These are phyloP conservation scores for Vanilla planifolia DNA, from an alignment of 106 monocot genomes.

Conservation along the genomic window DNA sequence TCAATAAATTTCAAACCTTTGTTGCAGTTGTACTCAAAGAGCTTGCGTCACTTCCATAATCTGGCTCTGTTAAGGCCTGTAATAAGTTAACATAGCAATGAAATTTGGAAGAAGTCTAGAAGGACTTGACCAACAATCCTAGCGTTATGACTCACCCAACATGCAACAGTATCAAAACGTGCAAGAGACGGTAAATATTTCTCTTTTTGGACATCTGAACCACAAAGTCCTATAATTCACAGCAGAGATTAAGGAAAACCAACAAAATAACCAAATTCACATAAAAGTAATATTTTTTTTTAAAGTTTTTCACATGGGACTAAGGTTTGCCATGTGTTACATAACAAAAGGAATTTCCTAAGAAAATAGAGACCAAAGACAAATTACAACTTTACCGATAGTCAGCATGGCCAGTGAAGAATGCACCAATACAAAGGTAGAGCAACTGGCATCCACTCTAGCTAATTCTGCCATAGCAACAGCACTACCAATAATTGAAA, in stretches of 20 bases:
- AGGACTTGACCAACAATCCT: not conserved
- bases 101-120: not conserved
- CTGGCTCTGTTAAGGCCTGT: slow-evolving; percentile 93
- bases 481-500: slow-evolving; percentile 74
- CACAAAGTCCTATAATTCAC: slow-evolving; percentile 57
- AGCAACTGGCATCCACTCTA: slow-evolving; percentile 94
- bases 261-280: no score
- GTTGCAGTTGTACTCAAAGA: slow-evolving; percentile 77
- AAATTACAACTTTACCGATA: slow-evolving; percentile 46
- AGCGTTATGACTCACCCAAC: slow-evolving; percentile 51
- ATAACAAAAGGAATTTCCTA: no score
- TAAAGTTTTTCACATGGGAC: no score
- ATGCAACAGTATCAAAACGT: slow-evolving; percentile 49
- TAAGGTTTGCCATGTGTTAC: no score
- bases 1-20: slow-evolving; percentile 38
- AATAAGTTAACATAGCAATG: not conserved
- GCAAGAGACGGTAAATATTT: slow-evolving; percentile 85
- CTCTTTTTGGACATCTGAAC: slow-evolving; percentile 84
- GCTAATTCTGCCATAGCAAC: slow-evolving; percentile 68
- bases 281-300: no score
- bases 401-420: slow-evolving; percentile 94
- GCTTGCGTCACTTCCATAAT: slow-evolving; percentile 98
- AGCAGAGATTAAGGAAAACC: slow-evolving; percentile 2
- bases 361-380: no score
- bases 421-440: slow-evolving; percentile 87